phyloP scores from a whole-genome alignment of 768 basidiomycete species.

The Russula sp. region DNA sequence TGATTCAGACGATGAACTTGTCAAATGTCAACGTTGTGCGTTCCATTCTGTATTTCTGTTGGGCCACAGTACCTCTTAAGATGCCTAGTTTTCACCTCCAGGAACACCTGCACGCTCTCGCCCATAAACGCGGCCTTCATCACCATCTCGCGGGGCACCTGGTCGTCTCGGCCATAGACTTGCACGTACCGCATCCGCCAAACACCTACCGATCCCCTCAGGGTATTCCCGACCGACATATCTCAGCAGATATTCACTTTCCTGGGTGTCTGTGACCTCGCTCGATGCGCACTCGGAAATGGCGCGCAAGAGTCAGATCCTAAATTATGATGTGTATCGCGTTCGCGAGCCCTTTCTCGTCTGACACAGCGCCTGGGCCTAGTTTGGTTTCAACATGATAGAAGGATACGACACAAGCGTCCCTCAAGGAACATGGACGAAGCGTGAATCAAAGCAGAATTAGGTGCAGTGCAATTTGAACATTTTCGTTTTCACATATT shows the following conservation, averaged over 20 bases:
- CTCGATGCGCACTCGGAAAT: constrained; percentile 77
- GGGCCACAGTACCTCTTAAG: constrained; percentile 6
- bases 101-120: constrained; percentile 63
- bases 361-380: not conserved
- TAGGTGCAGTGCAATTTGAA: constrained; percentile 54
- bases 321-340: constrained; percentile 73
- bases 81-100: constrained; percentile 57
- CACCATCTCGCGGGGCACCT: constrained; percentile 44
- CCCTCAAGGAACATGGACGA: constrained; percentile 86
- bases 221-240: constrained; percentile 73
- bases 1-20: constrained; percentile 65
- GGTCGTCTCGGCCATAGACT: constrained; percentile 50
- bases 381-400: constrained; percentile 95
- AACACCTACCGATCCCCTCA: constrained; percentile 55
- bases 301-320: constrained; percentile 83
- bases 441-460: constrained; percentile 88
- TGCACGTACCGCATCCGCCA: constrained; percentile 40
- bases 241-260: constrained; percentile 72
- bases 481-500: not conserved
- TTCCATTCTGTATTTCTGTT: constrained; percentile 27
- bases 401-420: constrained; percentile 82
- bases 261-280: constrained; percentile 62
- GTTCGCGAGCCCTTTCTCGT: not conserved
- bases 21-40: constrained; percentile 73
- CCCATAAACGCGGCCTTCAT: constrained; percentile 45